These are phyloP conservation scores for Fraxinus sp. DNA, from an alignment of 305 asterid species.

Conservation along the genomic window DNA sequence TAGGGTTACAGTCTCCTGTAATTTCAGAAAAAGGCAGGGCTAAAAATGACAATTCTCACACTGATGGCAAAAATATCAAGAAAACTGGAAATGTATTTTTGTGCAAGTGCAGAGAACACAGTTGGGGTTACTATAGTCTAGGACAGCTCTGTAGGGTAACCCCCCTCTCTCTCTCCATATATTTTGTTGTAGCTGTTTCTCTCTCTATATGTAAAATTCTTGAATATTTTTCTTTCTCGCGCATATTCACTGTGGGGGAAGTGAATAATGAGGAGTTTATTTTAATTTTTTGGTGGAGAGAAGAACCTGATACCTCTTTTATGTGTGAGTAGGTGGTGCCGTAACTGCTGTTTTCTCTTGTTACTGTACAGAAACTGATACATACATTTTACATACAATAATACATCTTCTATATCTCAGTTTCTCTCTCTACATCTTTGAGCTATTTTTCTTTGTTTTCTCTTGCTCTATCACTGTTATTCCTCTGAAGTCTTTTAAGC, in stretches of 20 bases:
- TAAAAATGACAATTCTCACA: slow-evolving; percentile 24
- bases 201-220: slow-evolving; percentile 15
- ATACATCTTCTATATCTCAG: slow-evolving; percentile 15
- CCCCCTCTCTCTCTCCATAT: neutral
- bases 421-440: slow-evolving; percentile 12
- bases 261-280: slow-evolving; percentile 54
- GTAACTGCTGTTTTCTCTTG: slow-evolving; percentile 33
- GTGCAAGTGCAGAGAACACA: slow-evolving; percentile 9
- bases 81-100: slow-evolving; percentile 13
- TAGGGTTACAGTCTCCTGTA: slow-evolving; percentile 24
- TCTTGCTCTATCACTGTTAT: slow-evolving; percentile 18
- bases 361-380: slow-evolving; percentile 18
- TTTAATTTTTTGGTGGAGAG: slow-evolving; percentile 40
- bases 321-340: slow-evolving; percentile 60
- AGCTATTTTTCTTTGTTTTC: slow-evolving; percentile 19
- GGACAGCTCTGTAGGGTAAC: slow-evolving; percentile 50
- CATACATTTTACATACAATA: neutral
- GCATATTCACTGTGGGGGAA: slow-evolving; percentile 46
- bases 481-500: slow-evolving; percentile 18
- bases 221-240: slow-evolving; percentile 31
- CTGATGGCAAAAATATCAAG: slow-evolving; percentile 23
- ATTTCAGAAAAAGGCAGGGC: slow-evolving; percentile 26
- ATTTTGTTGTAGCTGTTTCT: slow-evolving; percentile 6
- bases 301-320: slow-evolving; percentile 78
- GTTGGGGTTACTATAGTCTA: slow-evolving; percentile 59